Conservation (phyloP, 768 basidiomycete species). For the Lactarius hatsudake region DNA sequence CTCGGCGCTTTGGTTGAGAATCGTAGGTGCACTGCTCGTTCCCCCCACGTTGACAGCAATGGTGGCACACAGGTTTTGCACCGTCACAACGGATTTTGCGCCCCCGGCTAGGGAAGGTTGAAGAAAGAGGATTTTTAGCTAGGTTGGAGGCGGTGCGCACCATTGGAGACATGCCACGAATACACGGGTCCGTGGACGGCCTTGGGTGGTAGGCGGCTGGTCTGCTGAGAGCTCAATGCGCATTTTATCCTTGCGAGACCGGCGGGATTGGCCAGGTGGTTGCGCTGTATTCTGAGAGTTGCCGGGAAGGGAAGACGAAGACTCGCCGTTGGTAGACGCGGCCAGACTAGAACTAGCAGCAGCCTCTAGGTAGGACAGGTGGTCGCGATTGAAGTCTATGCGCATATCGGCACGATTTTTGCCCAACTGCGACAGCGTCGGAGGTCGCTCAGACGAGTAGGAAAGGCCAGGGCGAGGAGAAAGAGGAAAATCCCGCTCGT, state of each 20-base stretch:
- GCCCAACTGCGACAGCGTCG: not conserved
- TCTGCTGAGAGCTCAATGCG: conserved; percentile 68
- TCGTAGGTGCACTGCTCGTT: conserved; percentile 61
- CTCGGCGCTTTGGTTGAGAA: conserved; percentile 68
- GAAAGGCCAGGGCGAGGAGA: not conserved
- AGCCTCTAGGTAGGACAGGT: conserved; percentile 3
- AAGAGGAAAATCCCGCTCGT: not conserved
- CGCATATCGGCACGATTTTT: not conserved
- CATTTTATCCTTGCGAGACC: conserved; percentile 36
- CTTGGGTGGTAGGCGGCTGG: conserved; percentile 79
- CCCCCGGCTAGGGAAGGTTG: conserved; percentile 49
- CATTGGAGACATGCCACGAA: conserved; percentile 80
- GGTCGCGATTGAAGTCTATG: not conserved
- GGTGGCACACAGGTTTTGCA: conserved; percentile 71
- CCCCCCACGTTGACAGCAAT: conserved; percentile 55
- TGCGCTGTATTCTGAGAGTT: not conserved
- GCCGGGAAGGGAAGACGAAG: conserved; percentile 4
- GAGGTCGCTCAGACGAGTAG: not conserved
- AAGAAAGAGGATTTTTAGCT: conserved; percentile 2
- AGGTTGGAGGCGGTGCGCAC: conserved; percentile 38
- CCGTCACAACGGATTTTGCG: conserved; percentile 85
- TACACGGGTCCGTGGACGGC: conserved; percentile 70
- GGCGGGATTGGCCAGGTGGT: conserved; percentile 4
- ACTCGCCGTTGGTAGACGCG: not conserved
- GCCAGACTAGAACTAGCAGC: conserved; percentile 4